Base-by-base conservation (phyloP, 805 yeast genomes). In the Maudiozyma barnettii region DNA sequence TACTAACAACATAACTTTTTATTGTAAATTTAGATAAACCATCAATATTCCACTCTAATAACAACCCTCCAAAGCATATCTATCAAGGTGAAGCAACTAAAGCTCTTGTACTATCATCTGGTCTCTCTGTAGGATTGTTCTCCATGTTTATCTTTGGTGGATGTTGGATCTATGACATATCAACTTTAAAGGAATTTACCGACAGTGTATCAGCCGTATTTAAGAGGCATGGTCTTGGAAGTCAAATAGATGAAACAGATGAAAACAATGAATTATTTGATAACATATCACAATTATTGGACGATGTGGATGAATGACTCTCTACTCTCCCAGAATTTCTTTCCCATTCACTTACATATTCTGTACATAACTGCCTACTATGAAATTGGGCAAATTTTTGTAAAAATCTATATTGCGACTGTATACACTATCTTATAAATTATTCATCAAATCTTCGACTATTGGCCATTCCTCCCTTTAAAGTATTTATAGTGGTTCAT, bases 11-110 rank as follows among this genome's bases (percentile, higher is more conserved):
- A 10, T 12, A 23, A 10, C 19, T 19, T 52, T 52, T 55, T 52
- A 50, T 53, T 56, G 20, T 20, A 20, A 7, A 8, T n/a, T 16
- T 45, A 68, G 76, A 79, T 56, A 65, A 79, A 5, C 96, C 96
- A 7, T 75, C 74, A 39, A 72, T 81, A 56, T 90, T 85, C 65
- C 89, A 86, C 56, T 87, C 90, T 12, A 89, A 89, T 65, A 91
- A 88, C 57, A 75, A 38, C n/a, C 41, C 46, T 10, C 45, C 49
- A 16, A 72, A 79, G n/a, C 84, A 82, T 58, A 82, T 84, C 29
- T 81, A 85, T 60, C 79, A 85, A 51, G 77, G 79, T 46, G 96
- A 89, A 62, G 96, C 96, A 1, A 77, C 87, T 31, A 79, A 81
- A 38, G 96, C 96, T 0, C 87, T 90, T 2, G 78, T 82, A 0